Evolutionary conservation across 2,329 filamentous ascomycete genomes (phyloP).

Genomic region (Parastagonospora nodorum): DNA sequence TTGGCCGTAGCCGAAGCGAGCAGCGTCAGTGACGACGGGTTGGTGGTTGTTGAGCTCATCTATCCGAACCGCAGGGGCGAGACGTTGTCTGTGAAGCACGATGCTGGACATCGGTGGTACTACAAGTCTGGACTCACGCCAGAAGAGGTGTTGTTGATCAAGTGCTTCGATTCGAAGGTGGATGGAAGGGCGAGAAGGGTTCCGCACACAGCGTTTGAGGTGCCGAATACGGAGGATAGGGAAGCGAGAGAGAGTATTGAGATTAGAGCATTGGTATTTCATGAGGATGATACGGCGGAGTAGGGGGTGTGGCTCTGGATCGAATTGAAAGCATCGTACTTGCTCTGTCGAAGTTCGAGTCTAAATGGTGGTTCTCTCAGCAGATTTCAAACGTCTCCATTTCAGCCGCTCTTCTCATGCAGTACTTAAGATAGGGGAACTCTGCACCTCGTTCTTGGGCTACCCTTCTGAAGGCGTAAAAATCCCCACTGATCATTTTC

Average conservation of each 20-base stretch:
- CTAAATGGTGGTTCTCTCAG: too few relatives aligned
- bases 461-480: too few relatives aligned
- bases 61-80: conserved; percentile 38
- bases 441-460: too few relatives aligned
- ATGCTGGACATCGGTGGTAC: conserved; percentile 38
- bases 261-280: conserved; percentile 41
- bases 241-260: conserved; percentile 43
- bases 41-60: conserved; percentile 35
- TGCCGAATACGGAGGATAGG: conserved; percentile 31
- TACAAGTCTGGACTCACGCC: conserved; percentile 36
- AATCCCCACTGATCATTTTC: too few relatives aligned
- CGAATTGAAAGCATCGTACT: too few relatives aligned
- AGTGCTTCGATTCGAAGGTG: conserved; percentile 43
- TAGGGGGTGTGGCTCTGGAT: too few relatives aligned
- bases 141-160: conserved; percentile 41
- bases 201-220: conserved; percentile 41
- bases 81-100: conserved; percentile 34
- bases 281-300: conserved; percentile 29
- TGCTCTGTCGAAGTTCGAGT: too few relatives aligned
- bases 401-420: too few relatives aligned
- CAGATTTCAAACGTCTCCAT: too few relatives aligned
- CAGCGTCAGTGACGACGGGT: conserved; percentile 33
- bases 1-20: conserved; percentile 38
- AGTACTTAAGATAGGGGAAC: too few relatives aligned
- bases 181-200: conserved; percentile 42